Base-by-base conservation (phyloP, 257 asterid species). In the Anisodus tanguticus region DNA sequence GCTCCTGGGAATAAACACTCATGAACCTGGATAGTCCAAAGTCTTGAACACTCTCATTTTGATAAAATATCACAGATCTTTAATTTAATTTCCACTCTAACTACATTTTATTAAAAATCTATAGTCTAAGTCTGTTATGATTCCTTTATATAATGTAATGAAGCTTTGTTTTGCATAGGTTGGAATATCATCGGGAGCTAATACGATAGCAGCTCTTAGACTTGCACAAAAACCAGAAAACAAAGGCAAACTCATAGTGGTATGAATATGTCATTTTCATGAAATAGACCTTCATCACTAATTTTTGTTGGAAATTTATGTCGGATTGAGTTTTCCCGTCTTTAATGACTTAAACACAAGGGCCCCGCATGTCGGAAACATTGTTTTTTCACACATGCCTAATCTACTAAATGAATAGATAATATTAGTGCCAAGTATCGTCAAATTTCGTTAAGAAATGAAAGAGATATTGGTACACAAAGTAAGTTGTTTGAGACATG, bases 111-210 rank as follows among this genome's bases (percentile, higher is more conserved):
- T 19, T 19, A 31, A 22, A 22, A 22, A 8, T 62, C 39, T 62
- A 62, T 62, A 8, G 6, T 7, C 8, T 22, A 72, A 72, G 22
- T 12, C 4, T 45, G 37, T 72, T 12, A 37, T 26, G 10, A 72
- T 6, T 19, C 57, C 31, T 9, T 49, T 26, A 4, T 64, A 64
- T 26, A 8, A 26, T 64, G 71, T 64, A 17, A 64, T 64, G 71
- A 64, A 26, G 71, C 41, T 64, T 35, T 5, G 67, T 79, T 76
- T 15, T 77, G 19, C 55, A 60, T 71, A 96, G 99, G 99, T 96
- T 17, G 98, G 99, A 63, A 96, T 96, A 88, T 96, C 99, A 8
- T 96, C 99, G 2, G 99, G 99, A 17, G 99, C 99, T 9, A 96
- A 96, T 84, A 96, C 98, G 4, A 97, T 94, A 60, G 98, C 99